Evolutionary conservation across 495 filamentous ascomycete genomes (phyloP), one percentile per base, ranked within the genome.

Genomic region (Penicillium lividum): DNA sequence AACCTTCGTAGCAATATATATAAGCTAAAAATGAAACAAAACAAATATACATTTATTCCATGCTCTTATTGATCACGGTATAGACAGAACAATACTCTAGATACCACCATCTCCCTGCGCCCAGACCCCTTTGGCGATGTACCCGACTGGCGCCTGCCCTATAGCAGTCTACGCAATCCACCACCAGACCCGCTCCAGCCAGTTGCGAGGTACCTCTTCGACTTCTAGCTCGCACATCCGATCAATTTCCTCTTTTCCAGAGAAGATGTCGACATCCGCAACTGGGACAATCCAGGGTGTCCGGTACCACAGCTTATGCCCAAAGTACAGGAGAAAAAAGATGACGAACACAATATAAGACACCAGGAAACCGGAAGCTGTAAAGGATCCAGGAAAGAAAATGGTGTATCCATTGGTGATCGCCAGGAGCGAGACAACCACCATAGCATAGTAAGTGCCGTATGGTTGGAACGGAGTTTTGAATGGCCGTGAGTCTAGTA

Each of bases 271-370:
- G 15, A 74, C 58, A 16, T 70, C 68, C 0, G 66, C 65, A 13
- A 59, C 62, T 46, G 80, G 94, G 0, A 82, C 85, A 45, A 80
- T 74, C 36, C 77, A 80, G 31, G 76, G 74, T 5, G 73, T 73
- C 42, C 64, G 65, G 38, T 68, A 71, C 50, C 71, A 65, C 10
- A 75, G 61, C 34, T 70, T 67, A 49, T 72, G 71, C 13, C 64
- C 64, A 3, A 79, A 81, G 63, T 78, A 80, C 7, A 87, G 89
- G 62, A 86, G 92, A 42, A 88, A 80, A 13, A 91, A 95, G 67
- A 92, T 92, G 82, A 80, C 81, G 49, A 73, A 66, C 0, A 64
- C 70, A 49, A 74, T 69, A 34, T 74, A 76, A 4, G 71, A 70
- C 3, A 68, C 64, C 2, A 73, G 51, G 89, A 96, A 80, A 67